Evolutionary conservation across 768 basidiomycete species (phyloP).

Genomic region (Scleroderma bovista): DNA sequence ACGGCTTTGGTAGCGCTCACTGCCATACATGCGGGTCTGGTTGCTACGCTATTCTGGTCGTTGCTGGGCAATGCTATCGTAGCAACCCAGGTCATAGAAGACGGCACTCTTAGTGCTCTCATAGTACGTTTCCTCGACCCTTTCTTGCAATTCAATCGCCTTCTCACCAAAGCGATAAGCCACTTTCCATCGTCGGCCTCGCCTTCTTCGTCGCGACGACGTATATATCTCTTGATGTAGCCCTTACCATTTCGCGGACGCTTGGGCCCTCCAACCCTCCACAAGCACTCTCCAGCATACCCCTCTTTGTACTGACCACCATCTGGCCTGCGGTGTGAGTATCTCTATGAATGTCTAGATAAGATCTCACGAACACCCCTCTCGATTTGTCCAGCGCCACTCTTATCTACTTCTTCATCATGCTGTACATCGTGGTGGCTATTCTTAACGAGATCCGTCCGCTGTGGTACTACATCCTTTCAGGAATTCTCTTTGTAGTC

Average conservation of each 20-base stretch:
- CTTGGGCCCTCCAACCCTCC: constrained; percentile 60
- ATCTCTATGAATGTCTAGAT: background rate
- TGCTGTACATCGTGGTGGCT: constrained; percentile 73
- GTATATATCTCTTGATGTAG: constrained; percentile 85
- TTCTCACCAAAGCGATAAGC: constrained; percentile 35
- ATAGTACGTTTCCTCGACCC: constrained; percentile 42
- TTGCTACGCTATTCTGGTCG: constrained; percentile 76
- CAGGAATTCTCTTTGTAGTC: constrained; percentile 73
- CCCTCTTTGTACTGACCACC: constrained; percentile 76
- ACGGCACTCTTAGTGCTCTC: constrained; percentile 70
- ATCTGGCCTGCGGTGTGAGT: constrained; percentile 77
- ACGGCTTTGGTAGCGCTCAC: constrained; percentile 62
- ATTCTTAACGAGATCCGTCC: constrained; percentile 78
- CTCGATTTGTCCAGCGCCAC: constrained; percentile 43
- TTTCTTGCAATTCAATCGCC: background rate
- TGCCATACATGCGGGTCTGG: constrained; percentile 74
- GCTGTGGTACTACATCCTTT: constrained; percentile 69
- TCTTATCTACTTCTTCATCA: constrained; percentile 64
- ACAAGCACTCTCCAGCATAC: constrained; percentile 51
- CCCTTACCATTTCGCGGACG: constrained; percentile 54
- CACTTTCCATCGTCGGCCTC: constrained; percentile 50
- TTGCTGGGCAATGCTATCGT: constrained; percentile 73
- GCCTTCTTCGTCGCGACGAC: constrained; percentile 66
- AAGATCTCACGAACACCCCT: background rate
- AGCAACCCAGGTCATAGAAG: constrained; percentile 89